Conservation (phyloP, 345 rosid species). For the Turnera subulata region DNA sequence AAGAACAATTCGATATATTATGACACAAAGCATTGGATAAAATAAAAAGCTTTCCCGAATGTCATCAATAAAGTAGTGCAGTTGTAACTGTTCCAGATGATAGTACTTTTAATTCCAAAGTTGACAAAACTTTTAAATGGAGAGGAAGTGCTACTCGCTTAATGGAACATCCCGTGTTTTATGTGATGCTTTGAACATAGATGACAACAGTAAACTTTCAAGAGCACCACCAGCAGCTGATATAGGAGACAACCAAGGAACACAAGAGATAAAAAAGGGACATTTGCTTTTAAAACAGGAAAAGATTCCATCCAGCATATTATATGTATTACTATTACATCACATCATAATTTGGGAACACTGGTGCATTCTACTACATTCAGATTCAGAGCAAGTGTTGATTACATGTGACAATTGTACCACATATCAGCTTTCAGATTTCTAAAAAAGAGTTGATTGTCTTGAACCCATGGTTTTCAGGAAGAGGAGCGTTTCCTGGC, state of each 20-base stretch:
- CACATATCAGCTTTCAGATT: constrained; percentile 30
- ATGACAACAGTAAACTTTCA: no score
- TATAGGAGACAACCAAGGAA: no score
- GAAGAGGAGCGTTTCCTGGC: constrained; percentile 26
- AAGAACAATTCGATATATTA: constrained; percentile 6
- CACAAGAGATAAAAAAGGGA: background rate
- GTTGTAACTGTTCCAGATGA: no score
- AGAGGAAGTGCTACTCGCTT: no score
- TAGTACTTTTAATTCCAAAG: no score
- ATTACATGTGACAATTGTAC: background rate
- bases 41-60: background rate
- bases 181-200: no score
- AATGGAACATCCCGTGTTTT: no score
- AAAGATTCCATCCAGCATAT: background rate
- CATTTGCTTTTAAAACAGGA: background rate
- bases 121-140: no score
- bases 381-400: no score
- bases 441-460: constrained; percentile 30
- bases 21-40: background rate
- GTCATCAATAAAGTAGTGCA: constrained; percentile 6
- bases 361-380: no score
- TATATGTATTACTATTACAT: no score
- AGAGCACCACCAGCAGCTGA: no score
- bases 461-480: constrained; percentile 27
- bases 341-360: background rate